A percentile compares a stretch with the other conserved stretches of the same genome.
These are phyloP conservation scores for Stagonosporopsis rhizophila DNA, from an alignment of 2,329 filamentous ascomycete genomes.

Conservation along the genomic window DNA sequence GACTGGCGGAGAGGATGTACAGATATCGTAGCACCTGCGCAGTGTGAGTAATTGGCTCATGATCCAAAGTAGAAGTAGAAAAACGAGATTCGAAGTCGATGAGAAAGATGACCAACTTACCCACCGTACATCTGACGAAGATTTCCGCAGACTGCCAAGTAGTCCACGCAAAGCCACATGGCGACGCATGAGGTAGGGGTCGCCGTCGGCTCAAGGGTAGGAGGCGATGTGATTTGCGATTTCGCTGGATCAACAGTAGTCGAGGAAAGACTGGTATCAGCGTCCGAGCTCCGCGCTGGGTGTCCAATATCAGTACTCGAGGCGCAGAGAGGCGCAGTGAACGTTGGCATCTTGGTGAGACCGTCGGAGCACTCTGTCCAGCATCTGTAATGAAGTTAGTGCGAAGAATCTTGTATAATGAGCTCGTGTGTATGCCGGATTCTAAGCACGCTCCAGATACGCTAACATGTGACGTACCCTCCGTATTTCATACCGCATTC, in stretches of 20 bases:
- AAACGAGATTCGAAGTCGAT: neutral
- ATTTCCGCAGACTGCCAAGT: conserved; percentile 13
- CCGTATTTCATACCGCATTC: conserved; percentile 29
- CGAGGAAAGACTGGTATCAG: neutral
- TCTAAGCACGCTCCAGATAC: no score
- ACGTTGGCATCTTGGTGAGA: conserved; percentile 10
- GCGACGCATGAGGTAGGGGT: conserved; percentile 1
- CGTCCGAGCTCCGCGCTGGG: neutral
- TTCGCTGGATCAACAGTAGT: neutral
- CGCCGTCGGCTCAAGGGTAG: neutral
- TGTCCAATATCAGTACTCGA: neutral
- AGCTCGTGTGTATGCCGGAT: neutral
- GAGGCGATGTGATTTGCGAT: neutral
- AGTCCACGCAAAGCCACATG: conserved; percentile 19
- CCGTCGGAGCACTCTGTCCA: conserved; percentile 19
- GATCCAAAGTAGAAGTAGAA: neutral
- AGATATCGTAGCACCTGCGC: conserved; percentile 24
- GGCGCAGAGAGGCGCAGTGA: conserved; percentile 10
- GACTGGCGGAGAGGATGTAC: conserved; percentile 8
- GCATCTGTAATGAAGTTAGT: conserved; percentile 11
- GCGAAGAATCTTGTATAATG: neutral
- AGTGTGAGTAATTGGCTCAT: neutral
- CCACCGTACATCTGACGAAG: conserved; percentile 11
- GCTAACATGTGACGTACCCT: conserved; percentile 20
- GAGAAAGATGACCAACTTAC: conserved; percentile 1